Evolutionary conservation across 495 filamentous ascomycete species (phyloP).

Genomic region (Polyplosphaeria fusca): DNA sequence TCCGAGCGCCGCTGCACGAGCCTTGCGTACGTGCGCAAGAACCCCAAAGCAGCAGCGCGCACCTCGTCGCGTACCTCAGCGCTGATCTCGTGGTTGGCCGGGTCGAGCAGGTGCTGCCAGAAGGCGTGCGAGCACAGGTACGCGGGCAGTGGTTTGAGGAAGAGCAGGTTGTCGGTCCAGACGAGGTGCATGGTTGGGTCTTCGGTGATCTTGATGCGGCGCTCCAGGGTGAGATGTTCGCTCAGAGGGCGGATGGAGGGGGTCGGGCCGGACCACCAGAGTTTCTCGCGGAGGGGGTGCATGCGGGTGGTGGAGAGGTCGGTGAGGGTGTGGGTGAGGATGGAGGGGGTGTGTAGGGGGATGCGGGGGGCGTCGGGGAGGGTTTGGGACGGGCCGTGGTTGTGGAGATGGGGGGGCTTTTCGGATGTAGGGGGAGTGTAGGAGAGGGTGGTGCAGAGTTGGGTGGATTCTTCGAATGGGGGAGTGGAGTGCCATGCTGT

Average conservation of each 20-base stretch:
- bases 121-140: constrained; percentile 16
- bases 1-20: constrained; percentile 17
- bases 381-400: not conserved
- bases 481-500: not conserved
- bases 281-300: constrained; percentile 6
- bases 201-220: constrained; percentile 13
- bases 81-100: not conserved
- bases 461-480: not conserved
- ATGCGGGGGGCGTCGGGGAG: constrained; percentile 22
- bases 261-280: constrained; percentile 8
- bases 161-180: constrained; percentile 15
- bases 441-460: constrained; percentile 7
- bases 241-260: constrained; percentile 3
- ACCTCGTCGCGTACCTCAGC: constrained; percentile 4
- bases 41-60: not conserved
- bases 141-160: constrained; percentile 13
- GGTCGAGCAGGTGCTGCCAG: constrained; percentile 16
- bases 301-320: constrained; percentile 9
- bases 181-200: constrained; percentile 7
- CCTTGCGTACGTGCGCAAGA: constrained; percentile 6
- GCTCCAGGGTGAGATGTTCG: constrained; percentile 4
- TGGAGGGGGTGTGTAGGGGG: not conserved
- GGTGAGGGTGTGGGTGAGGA: constrained; percentile 8
- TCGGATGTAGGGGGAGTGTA: not conserved
- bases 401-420: not conserved